Evolutionary conservation across 163 green algal species (phyloP).

Genomic region (Scenedesmus sp.): DNA sequence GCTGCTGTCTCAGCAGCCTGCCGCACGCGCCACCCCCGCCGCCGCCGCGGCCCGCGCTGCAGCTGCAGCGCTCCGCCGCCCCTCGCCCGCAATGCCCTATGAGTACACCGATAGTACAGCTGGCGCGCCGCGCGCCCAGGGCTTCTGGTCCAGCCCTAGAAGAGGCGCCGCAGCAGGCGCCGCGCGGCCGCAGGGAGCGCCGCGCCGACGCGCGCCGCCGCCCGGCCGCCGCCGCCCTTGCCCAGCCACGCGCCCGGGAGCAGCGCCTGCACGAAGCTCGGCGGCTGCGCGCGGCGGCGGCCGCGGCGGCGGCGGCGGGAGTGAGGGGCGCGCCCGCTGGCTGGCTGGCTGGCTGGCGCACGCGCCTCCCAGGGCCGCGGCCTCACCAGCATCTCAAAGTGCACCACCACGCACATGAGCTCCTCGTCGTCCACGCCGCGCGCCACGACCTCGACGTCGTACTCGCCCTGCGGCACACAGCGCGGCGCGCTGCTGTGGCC

Average conservation of each 20-base stretch:
- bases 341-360: not conserved
- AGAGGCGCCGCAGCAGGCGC: constrained; percentile 15
- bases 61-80: too few species aligned
- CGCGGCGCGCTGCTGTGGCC: too few species aligned
- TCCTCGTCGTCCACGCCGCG: constrained; percentile 8
- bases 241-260: constrained; percentile 22
- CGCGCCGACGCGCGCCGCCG: not conserved
- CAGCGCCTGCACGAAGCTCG: constrained; percentile 41
- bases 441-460: constrained; percentile 45
- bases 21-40: too few species aligned
- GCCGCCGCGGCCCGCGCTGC: too few species aligned
- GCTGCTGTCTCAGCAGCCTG: too few species aligned
- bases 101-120: too few species aligned
- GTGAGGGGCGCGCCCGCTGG: not conserved
- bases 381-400: constrained; percentile 47
- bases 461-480: constrained; percentile 43
- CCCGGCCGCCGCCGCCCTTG: constrained; percentile 10
- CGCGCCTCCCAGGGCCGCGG: not conserved
- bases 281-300: constrained; percentile 15
- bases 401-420: constrained; percentile 50
- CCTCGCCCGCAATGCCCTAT: too few species aligned
- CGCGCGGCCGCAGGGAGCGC: constrained; percentile 22
- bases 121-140: too few species aligned
- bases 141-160: too few species aligned
- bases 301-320: not conserved